Evolutionary conservation across 495 filamentous ascomycete species (phyloP).

Genomic region (Melanomma pulvis-pyrius): DNA sequence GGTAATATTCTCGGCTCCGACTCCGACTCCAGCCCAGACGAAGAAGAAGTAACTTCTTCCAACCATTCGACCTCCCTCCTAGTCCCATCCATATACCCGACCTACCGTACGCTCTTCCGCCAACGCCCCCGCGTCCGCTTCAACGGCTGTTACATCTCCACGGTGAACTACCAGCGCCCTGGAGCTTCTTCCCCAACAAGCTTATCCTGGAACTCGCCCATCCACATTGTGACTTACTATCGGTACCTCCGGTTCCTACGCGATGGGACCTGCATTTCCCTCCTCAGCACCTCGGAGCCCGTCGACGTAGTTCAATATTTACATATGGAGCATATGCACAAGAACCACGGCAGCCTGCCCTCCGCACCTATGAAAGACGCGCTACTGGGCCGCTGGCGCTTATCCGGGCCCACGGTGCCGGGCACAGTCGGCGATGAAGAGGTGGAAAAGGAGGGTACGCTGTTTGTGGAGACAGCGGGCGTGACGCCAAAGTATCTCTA

Average conservation of each 20-base stretch:
- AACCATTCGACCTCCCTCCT: slow-evolving; percentile 44
- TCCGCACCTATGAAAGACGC: slow-evolving; percentile 61
- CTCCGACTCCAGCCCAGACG: not conserved
- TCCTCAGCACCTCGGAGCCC: slow-evolving; percentile 80
- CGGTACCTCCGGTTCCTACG: slow-evolving; percentile 94
- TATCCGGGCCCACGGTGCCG: slow-evolving; percentile 47
- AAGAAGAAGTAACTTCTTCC: not conserved
- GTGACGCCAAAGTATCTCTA: slow-evolving; percentile 76
- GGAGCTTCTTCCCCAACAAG: slow-evolving; percentile 65
- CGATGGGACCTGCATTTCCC: slow-evolving; percentile 76
- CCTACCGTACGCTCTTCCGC: slow-evolving; percentile 71
- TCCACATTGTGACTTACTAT: slow-evolving; percentile 97
- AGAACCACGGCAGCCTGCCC: slow-evolving; percentile 45
- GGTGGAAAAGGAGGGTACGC: slow-evolving; percentile 59
- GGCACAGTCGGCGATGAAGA: slow-evolving; percentile 18
- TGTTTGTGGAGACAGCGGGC: slow-evolving; percentile 87
- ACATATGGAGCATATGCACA: slow-evolving; percentile 47
- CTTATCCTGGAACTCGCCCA: slow-evolving; percentile 75
- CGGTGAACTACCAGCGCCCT: slow-evolving; percentile 88
- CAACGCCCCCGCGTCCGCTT: slow-evolving; percentile 84
- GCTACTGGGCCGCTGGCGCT: slow-evolving; percentile 63
- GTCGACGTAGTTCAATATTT: slow-evolving; percentile 76
- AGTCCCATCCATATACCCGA: slow-evolving; percentile 47
- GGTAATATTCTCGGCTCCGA: slow-evolving; percentile 17
- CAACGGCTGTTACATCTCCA: slow-evolving; percentile 93